These are phyloP conservation scores for Eustoma russellianum DNA, from an alignment of 257 asterid genomes.

Conservation along the genomic window DNA sequence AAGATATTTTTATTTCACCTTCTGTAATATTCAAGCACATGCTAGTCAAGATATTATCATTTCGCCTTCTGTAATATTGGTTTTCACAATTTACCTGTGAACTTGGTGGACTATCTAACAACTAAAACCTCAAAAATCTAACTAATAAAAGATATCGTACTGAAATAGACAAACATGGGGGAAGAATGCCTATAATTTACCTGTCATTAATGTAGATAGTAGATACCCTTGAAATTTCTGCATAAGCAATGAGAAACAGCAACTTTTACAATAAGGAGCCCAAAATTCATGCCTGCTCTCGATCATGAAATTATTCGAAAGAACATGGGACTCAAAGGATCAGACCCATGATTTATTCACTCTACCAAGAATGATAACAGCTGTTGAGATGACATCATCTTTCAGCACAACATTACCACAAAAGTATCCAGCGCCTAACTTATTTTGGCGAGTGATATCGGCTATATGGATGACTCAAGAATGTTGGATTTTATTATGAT, in stretches of 20 bases:
- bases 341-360: background rate
- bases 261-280: background rate
- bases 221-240: conserved; percentile 56
- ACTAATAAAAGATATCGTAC: no score
- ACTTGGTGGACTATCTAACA: background rate
- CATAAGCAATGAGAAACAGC: conserved; percentile 10
- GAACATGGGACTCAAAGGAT: background rate
- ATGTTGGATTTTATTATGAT: no score
- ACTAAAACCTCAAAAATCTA: no score
- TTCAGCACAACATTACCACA: no score
- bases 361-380: background rate
- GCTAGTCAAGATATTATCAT: background rate
- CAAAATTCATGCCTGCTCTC: background rate
- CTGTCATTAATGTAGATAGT: conserved; percentile 54
- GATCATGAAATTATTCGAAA: background rate
- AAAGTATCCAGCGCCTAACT: background rate
- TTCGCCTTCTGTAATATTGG: background rate
- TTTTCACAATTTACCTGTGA: background rate
- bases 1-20: background rate
- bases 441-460: no score
- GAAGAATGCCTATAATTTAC: conserved; percentile 16
- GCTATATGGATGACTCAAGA: no score
- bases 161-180: no score
- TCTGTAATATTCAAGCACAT: background rate
- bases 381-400: background rate